Percentiles rank a stretch among this genome's conserved stretches.
These are phyloP conservation scores for Entoloma clypeatum DNA, from an alignment of 1,284 basidiomycete genomes.

Conservation along the genomic window DNA sequence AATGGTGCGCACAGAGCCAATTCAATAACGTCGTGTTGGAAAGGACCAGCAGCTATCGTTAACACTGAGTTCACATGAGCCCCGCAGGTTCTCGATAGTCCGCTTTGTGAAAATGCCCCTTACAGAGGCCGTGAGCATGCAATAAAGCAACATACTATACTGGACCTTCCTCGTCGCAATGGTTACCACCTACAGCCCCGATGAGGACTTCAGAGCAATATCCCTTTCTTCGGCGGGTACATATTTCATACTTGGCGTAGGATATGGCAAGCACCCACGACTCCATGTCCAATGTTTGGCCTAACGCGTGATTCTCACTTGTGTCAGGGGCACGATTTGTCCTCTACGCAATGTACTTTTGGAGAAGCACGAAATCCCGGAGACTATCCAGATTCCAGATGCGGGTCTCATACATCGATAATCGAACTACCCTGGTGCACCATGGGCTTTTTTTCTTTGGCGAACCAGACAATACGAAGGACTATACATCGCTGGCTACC, in stretches of 20 bases:
- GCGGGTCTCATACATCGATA: conserved; percentile 41
- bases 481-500: conserved; percentile 37
- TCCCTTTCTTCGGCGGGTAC: conserved; percentile 14
- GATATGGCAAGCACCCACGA: conserved; percentile 12
- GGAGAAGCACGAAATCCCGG: conserved; percentile 14
- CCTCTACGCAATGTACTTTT: conserved; percentile 15
- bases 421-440: conserved; percentile 40
- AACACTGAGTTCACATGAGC: no score
- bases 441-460: conserved; percentile 40
- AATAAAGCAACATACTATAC: no score
- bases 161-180: no score
- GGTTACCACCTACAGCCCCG: no score
- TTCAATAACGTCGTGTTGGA: no score
- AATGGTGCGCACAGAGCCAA: no score
- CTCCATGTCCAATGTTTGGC: background rate
- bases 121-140: no score
- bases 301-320: background rate
- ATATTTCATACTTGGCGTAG: conserved; percentile 17
- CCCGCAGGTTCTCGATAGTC: no score
- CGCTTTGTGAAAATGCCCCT: no score
- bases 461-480: conserved; percentile 32
- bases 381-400: conserved; percentile 17
- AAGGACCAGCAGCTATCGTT: no score
- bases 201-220: no score
- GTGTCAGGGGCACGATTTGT: conserved; percentile 14